Conservation (phyloP, 768 basidiomycete genomes). For the Rhizopogon rudus region DNA sequence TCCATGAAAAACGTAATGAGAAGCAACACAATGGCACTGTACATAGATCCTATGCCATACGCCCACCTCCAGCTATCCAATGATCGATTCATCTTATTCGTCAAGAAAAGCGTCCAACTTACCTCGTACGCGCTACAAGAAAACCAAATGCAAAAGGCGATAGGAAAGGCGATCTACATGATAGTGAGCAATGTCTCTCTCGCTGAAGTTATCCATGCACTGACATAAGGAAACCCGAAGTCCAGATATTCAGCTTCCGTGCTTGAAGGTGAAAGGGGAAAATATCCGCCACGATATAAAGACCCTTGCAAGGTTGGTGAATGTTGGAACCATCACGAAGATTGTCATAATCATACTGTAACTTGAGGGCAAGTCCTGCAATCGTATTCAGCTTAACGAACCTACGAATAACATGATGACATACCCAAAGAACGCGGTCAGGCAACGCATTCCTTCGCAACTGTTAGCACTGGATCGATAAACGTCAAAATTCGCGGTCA, state of each 20-base stretch:
- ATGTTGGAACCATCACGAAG: not conserved
- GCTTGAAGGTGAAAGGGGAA: slow-evolving; percentile 53
- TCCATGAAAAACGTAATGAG: slow-evolving; percentile 44
- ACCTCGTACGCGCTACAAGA: slow-evolving; percentile 22
- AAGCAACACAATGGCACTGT: slow-evolving; percentile 37
- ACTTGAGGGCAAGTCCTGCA: slow-evolving; percentile 48
- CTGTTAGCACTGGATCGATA: not conserved
- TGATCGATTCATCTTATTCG: not conserved
- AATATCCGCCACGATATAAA: slow-evolving; percentile 44
- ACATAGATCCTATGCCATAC: slow-evolving; percentile 48
- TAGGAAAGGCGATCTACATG: slow-evolving; percentile 27
- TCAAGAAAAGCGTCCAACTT: not conserved
- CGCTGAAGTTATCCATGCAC: slow-evolving; percentile 34
- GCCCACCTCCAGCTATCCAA: slow-evolving; percentile 41
- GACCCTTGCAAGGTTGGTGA: slow-evolving; percentile 22
- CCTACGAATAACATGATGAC: not conserved
- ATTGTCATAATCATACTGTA: slow-evolving; percentile 26
- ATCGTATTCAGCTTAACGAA: not conserved
- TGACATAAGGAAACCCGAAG: slow-evolving; percentile 47
- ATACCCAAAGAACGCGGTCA: slow-evolving; percentile 27
- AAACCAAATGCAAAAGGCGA: slow-evolving; percentile 27
- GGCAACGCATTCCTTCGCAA: slow-evolving; percentile 23
- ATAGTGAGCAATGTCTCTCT: slow-evolving; percentile 27
- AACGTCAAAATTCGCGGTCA: slow-evolving; percentile 9
- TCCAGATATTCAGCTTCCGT: slow-evolving; percentile 48